Conservation (phyloP, 1,139 yeast genomes). For the Hyphopichia pseudoburtonii region DNA sequence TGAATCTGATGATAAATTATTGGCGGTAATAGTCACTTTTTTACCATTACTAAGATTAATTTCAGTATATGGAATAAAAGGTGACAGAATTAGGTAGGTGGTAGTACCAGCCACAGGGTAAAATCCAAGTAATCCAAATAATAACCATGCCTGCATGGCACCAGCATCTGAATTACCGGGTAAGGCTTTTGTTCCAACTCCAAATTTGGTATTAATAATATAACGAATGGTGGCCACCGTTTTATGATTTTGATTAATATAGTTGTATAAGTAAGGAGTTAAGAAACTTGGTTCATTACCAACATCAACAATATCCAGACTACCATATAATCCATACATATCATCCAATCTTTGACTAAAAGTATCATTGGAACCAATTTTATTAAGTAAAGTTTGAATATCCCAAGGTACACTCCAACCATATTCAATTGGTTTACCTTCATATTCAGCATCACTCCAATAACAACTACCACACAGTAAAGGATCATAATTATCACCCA, state of each 20-base stretch:
- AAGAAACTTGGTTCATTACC: conserved; percentile 37
- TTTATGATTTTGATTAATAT: conserved; percentile 24
- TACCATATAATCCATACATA: conserved; percentile 32
- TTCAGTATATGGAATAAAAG: conserved; percentile 25
- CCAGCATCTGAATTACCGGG: conserved; percentile 45
- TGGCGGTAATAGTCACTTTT: conserved; percentile 25
- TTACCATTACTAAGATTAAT: conserved; percentile 26
- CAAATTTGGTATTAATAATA: conserved; percentile 28
- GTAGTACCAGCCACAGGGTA: conserved; percentile 41
- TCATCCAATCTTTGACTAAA: conserved; percentile 32
- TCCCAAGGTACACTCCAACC: conserved; percentile 38
- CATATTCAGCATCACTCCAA: conserved; percentile 31
- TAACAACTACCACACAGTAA: conserved; percentile 30
- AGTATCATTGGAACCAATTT: conserved; percentile 27
- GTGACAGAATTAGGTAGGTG: conserved; percentile 32
- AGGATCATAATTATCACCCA: conserved; percentile 23
- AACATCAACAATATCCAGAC: conserved; percentile 25
- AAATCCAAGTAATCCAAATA: conserved; percentile 33
- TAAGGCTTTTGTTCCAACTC: conserved; percentile 23
- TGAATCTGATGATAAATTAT: conserved; percentile 19
- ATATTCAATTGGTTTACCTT: conserved; percentile 30
- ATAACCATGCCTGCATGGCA: conserved; percentile 41
- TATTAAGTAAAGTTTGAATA: conserved; percentile 22
- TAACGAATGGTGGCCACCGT: conserved; percentile 32
- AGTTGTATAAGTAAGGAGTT: conserved; percentile 33